Evolutionary conservation across 2,329 filamentous ascomycete species (phyloP), one percentile per base, ranked within the genome.

Genomic region (Colletotrichum phormii): DNA sequence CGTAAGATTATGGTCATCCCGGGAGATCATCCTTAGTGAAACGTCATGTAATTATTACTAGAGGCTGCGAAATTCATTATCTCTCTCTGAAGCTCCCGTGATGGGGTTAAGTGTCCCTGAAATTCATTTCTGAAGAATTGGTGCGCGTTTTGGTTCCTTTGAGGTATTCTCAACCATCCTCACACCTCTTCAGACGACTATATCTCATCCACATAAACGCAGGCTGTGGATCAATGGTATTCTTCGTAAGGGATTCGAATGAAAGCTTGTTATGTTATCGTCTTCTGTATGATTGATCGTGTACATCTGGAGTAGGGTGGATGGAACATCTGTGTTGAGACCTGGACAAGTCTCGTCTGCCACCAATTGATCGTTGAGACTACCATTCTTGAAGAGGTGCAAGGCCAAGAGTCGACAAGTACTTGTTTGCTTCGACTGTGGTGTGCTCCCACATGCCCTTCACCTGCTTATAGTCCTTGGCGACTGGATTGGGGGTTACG

Each of bases 401-500:
- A 4, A 75, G 58, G 1, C 72, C 72, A 33, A 64, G 24, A 24
- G 67, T 60, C 0, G 22, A 26, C 9, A 75, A 37, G 7, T 74
- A 46, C 11, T 58, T 55, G 57, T 76, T 75, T 57, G 75, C 72
- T 11, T 73, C 74, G 4, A 22, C 42, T 4, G 72, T 70, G 0
- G 77, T 77, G 13, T 65, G 72, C 7, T 74, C 63, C 76, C 77
- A 78, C 70, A 78, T 60, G 2, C 61, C 68, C 24, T 58, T 37
- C 8, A 67, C 51, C 55, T 73, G 64, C 55, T 72, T 53, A 13
- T 66, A 42, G 29, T 77, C 66, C 4, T 74, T 51, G 7, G 72
- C 42, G 9, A 75, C 57, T 1, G 72, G 53, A 29, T 78, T 74
- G 24, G 71, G 66, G 3, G 54, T 58, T 12, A 37, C 51, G 4